phyloP scores from a whole-genome alignment of 1,139 yeast species.

The Zhuliangozyma blackwelliae region DNA sequence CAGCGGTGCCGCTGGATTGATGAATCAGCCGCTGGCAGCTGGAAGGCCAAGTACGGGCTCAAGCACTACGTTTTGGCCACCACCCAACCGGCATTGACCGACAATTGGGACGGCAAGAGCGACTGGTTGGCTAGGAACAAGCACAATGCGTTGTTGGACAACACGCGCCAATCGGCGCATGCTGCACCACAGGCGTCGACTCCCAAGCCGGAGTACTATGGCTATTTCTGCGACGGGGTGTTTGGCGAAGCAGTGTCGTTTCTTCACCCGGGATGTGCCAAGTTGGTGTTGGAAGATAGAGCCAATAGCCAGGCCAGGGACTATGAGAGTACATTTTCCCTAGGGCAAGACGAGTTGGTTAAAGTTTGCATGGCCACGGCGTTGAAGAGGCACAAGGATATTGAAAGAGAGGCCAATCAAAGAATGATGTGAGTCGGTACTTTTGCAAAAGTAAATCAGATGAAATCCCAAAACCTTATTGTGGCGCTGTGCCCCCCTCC shows the following conservation, averaged over 20 bases:
- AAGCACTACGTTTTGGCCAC: slow-evolving; percentile 5
- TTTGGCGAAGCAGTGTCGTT: slow-evolving; percentile 8
- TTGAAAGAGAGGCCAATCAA: slow-evolving; percentile 12
- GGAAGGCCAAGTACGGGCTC: slow-evolving; percentile 9
- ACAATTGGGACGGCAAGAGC: slow-evolving; percentile 11
- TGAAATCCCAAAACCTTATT: too few species aligned
- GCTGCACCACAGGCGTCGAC: neutral
- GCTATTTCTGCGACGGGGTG: slow-evolving; percentile 3
- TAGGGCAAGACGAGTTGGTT: slow-evolving; percentile 11
- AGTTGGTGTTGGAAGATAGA: slow-evolving; percentile 7
- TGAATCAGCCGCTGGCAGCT: slow-evolving; percentile 5
- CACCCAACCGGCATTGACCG: slow-evolving; percentile 9
- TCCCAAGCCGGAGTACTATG: slow-evolving; percentile 10
- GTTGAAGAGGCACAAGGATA: slow-evolving; percentile 11
- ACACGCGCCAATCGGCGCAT: slow-evolving; percentile 1
- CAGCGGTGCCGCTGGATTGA: slow-evolving; percentile 10
- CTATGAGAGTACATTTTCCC: slow-evolving; percentile 10
- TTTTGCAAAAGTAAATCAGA: too few species aligned
- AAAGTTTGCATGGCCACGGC: slow-evolving; percentile 13
- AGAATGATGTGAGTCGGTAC: too few species aligned
- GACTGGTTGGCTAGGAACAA: slow-evolving; percentile 7
- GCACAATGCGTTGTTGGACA: slow-evolving; percentile 7
- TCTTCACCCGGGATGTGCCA: slow-evolving; percentile 9
- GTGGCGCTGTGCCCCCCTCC: too few species aligned
- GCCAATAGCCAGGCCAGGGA: neutral